Percentiles rank a stretch among this genome's conserved stretches.
phyloP scores from a whole-genome alignment of 2,329 filamentous ascomycete species.

The Thelonectria rubi region DNA sequence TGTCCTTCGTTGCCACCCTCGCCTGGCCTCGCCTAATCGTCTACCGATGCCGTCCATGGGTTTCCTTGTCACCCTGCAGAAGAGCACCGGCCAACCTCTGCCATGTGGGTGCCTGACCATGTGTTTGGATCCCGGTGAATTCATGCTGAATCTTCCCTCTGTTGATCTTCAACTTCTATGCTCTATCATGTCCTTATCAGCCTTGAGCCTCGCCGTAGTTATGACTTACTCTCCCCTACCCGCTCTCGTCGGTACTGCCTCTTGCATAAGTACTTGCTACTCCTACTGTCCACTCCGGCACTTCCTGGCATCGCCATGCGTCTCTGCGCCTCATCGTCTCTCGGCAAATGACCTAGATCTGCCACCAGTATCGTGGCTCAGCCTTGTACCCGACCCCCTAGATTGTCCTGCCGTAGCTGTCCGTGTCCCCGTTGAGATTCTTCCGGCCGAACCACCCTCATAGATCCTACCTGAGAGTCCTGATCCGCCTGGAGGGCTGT shows the following conservation, averaged over 20 bases:
- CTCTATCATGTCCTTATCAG: neutral
- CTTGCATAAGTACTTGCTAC: too few species aligned
- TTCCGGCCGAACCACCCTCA: conserved; percentile 4
- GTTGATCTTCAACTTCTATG: neutral
- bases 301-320: neutral
- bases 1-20: too few species aligned
- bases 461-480: conserved; percentile 17
- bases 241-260: too few species aligned
- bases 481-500: neutral
- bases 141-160: too few species aligned
- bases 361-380: neutral
- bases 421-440: conserved; percentile 1
- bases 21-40: too few species aligned
- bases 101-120: too few species aligned
- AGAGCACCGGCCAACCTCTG: too few species aligned
- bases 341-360: neutral
- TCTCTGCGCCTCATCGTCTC: neutral
- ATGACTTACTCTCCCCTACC: neutral
- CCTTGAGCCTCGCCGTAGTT: neutral
- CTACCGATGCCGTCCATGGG: too few species aligned
- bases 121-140: too few species aligned
- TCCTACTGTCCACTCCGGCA: neutral
- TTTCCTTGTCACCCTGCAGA: too few species aligned
- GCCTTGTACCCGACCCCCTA: neutral
- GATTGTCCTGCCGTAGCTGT: neutral